Evolutionary conservation across 176 grass and related monocot genomes (phyloP), one percentile per base, ranked within the genome.

Genomic region (Zizania latifolia): DNA sequence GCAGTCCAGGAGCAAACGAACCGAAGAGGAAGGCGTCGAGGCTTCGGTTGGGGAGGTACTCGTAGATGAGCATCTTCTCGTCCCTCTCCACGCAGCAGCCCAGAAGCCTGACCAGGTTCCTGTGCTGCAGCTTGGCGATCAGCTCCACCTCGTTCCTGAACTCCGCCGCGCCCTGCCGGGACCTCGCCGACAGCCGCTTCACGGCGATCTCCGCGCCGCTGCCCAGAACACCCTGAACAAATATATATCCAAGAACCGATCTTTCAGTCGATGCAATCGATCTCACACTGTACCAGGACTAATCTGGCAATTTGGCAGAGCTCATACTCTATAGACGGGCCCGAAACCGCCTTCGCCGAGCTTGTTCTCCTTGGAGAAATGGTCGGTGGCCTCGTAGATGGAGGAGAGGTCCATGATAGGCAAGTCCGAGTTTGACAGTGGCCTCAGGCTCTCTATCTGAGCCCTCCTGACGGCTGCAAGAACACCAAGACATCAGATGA

Each of bases 341-440:
- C 93, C 93, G 70, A 97, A 97, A 11, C 93, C 93, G 61, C 93
- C 93, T 78, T 97, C 90, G 14, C 93, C 93, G 40, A 97, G 93
- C 80, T 93, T 97, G 80, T 93, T 97, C 21, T 85, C 88, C 79
- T 93, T 85, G 70, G 83, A 90, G 79, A 97, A 97, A 8, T 78
- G 82, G 69, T 91, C 77, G 70, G 93, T 97, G 48, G 93, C 90
- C 39, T 69, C 83, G 44, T 69, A 46, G 59, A 97, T 89, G 44
- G 78, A n/a, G 62, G 88, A 10, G 1, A 97, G 84, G 77, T 93
- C 93, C 90, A 97, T 89, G 44, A 89, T 31, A 0, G 88, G 88
- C 77, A 97, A 37, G 64, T 97, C 93, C 14, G 93, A 93, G 75
- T 76, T 97, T 65, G 93, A 88, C 32, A 93, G 22, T 14, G 88